A percentile compares a stretch with the other conserved stretches of the same genome.
Evolutionary conservation across 2,329 filamentous ascomycete genomes (phyloP).

Genomic region (Mycocentrospora acerina): DNA sequence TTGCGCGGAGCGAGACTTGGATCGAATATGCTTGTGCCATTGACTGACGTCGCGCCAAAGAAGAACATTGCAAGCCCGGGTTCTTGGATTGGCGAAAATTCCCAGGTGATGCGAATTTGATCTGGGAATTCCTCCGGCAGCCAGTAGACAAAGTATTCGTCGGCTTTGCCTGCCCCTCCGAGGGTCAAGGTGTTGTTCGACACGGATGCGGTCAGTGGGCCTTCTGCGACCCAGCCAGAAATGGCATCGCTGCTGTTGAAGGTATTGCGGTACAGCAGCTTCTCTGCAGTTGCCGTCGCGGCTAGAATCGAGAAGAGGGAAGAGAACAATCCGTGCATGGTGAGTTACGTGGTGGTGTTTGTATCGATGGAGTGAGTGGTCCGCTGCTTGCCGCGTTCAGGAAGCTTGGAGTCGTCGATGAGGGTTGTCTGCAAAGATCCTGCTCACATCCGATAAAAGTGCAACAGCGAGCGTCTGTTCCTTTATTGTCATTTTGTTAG

Average conservation of each 20-base stretch:
- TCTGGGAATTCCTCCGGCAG: slow-evolving; percentile 35
- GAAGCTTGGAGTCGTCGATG: not conserved
- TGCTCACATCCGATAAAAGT: not conserved
- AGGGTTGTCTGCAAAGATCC: not conserved
- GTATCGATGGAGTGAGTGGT: not conserved
- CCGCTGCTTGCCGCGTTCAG: not conserved
- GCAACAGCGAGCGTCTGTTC: not conserved
- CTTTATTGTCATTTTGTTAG: slow-evolving; percentile 3
- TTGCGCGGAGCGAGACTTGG: slow-evolving; percentile 25
- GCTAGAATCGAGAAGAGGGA: slow-evolving; percentile 3
- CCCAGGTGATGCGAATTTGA: slow-evolving; percentile 36
- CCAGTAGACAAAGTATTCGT: slow-evolving; percentile 39
- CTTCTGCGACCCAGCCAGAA: slow-evolving; percentile 36
- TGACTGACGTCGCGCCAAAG: slow-evolving; percentile 32
- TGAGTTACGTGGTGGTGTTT: not conserved
- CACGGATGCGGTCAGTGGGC: slow-evolving; percentile 24
- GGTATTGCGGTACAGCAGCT: slow-evolving; percentile 38
- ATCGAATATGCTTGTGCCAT: slow-evolving; percentile 33
- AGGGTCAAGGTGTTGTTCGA: slow-evolving; percentile 31
- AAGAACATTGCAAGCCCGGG: slow-evolving; percentile 40
- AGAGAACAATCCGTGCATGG: slow-evolving; percentile 6
- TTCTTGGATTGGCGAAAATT: slow-evolving; percentile 33
- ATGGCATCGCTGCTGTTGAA: slow-evolving; percentile 28
- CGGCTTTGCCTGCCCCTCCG: slow-evolving; percentile 21
- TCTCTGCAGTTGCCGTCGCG: slow-evolving; percentile 26